Conservation (phyloP, 2,329 filamentous ascomycete species). For the Penicillium sp. region DNA sequence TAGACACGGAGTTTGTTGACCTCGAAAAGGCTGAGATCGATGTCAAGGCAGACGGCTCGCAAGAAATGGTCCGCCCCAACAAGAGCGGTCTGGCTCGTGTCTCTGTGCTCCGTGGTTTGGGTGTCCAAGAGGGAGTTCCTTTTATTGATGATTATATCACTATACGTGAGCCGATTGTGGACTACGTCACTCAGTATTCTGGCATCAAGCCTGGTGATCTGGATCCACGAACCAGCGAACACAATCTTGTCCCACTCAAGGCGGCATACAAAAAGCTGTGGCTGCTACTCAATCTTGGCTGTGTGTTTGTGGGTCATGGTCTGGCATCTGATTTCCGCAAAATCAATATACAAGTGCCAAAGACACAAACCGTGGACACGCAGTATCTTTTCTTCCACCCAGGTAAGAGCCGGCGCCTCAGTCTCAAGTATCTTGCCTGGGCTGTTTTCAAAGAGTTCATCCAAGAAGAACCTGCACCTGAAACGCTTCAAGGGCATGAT, state of each 20-base stretch:
- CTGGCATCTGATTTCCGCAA: constrained; percentile 95
- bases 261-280: constrained; percentile 97
- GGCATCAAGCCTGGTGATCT: constrained; percentile 86
- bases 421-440: constrained; percentile 88
- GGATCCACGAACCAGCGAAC: constrained; percentile 72
- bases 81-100: constrained; percentile 91
- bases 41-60: constrained; percentile 89
- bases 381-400: constrained; percentile 87
- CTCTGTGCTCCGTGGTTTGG: constrained; percentile 79
- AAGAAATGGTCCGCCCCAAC: constrained; percentile 87
- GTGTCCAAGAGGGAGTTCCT: constrained; percentile 74
- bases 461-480: constrained; percentile 68
- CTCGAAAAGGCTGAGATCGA: constrained; percentile 92
- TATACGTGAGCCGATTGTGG: constrained; percentile 86
- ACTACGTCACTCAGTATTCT: constrained; percentile 93
- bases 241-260: constrained; percentile 85
- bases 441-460: constrained; percentile 90
- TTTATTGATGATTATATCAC: constrained; percentile 98
- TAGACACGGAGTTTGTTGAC: constrained; percentile 96
- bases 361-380: constrained; percentile 88
- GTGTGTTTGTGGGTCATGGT: constrained; percentile 90
- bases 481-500: constrained; percentile 66
- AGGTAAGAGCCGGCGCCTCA: constrained; percentile 79
- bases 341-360: constrained; percentile 95
- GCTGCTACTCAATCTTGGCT: constrained; percentile 92